Base-by-base conservation (phyloP, 306 rosid genomes). In the Quercus ilex region DNA sequence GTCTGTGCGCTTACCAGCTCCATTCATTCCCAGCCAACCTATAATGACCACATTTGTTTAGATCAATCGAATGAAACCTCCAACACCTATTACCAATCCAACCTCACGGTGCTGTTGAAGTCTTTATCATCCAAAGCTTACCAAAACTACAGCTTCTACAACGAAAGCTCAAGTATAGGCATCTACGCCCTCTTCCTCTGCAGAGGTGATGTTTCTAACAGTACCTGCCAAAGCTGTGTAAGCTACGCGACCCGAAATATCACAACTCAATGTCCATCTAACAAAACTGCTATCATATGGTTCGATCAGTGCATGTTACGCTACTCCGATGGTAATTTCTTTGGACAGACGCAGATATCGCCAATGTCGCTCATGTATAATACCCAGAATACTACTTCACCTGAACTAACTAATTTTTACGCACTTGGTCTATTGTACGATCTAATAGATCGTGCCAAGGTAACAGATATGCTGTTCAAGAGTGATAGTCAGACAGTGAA, bases 251-350 rank as follows among this genome's bases (percentile, higher is more conserved):
- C 1, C 21, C 14, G 3, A 57, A 1, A 57, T n/a, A 57, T 57
- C 62, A 57, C 26, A 57, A 20, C 12, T 57, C 28, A 0, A 9
- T 57, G 25, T 57, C 25, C 62, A 20, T 20, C 28, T 20, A 19
- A 20, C 20, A n/a, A 8, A n/a, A 57, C 26, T 57, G 62, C 13
- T 0, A 57, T 57, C 62, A 57, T 57, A 0, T 83, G 85, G 88
- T 77, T 74, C 71, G 87, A 83, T 15, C 6, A 38, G 9, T 89
- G 62, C 62, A 19, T 57, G 28, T 7, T 57, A n/a, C 86, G 80
- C 55, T 89, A 82, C 77, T 86, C 26, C 12, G 5, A n/a, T 20
- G 1, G 10, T n/a, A 57, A 1, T 57, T 20, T 57, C 62, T 57
- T 57, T n/a, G 62, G 62, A 20, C 43, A 38, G 43, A 6, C 43